These are phyloP conservation scores for Chaetomium sp. DNA, from an alignment of 2,329 filamentous ascomycete species.

Conservation along the genomic window DNA sequence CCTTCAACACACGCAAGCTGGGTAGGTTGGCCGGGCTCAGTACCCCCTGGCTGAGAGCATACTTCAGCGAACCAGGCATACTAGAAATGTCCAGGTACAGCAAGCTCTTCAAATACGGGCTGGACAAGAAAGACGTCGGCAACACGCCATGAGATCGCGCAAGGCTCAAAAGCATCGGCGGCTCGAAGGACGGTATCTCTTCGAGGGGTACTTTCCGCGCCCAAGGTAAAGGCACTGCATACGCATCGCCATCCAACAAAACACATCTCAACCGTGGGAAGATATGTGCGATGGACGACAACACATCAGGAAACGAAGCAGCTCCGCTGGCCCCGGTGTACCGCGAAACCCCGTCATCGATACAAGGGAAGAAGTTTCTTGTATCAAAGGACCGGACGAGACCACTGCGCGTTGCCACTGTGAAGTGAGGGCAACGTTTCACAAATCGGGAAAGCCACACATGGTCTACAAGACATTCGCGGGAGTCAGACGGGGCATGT, in stretches of 20 bases:
- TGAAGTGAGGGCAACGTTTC: constrained; percentile 30
- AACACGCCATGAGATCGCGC: constrained; percentile 35
- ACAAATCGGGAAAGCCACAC: constrained; percentile 45
- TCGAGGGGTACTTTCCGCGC: background rate
- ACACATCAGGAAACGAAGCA: background rate
- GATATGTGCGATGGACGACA: background rate
- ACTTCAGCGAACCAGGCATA: constrained; percentile 38
- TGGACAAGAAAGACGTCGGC: constrained; percentile 35
- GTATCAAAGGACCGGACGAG: constrained; percentile 1
- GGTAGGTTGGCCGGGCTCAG: constrained; percentile 34
- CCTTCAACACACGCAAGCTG: constrained; percentile 47
- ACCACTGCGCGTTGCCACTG: constrained; percentile 17
- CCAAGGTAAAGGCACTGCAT: constrained; percentile 38
- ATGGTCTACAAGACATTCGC: constrained; percentile 34
- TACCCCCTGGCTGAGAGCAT: constrained; percentile 29
- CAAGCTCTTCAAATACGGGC: constrained; percentile 33
- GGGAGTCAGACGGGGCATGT: constrained; percentile 13
- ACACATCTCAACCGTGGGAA: constrained; percentile 43
- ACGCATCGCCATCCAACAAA: constrained; percentile 41
- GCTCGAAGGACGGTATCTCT: constrained; percentile 9
- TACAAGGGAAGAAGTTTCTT: constrained; percentile 31
- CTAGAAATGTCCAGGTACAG: constrained; percentile 49
- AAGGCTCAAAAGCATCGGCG: constrained; percentile 41
- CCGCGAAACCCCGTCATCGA: constrained; percentile 38
- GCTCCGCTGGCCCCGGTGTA: constrained; percentile 18